Conservation (phyloP, 2,329 filamentous ascomycete species). For the Knufia fluminis region DNA sequence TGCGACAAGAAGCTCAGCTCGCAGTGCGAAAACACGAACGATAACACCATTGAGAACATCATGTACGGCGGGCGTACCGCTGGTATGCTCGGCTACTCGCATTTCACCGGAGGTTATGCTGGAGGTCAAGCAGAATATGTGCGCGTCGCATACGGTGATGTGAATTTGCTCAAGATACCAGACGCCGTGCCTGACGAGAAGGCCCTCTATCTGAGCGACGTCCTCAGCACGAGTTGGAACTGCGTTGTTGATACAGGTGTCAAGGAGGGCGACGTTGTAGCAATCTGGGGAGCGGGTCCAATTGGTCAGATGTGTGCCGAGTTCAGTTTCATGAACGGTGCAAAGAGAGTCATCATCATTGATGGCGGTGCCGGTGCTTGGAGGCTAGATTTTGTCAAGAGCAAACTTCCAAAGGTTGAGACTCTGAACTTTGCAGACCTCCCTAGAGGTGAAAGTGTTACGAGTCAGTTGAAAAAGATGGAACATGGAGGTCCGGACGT, state of each 20-base stretch:
- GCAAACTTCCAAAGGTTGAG: constrained; percentile 56
- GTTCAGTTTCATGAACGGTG: constrained; percentile 61
- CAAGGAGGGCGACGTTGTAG: constrained; percentile 66
- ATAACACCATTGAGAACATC: constrained; percentile 58
- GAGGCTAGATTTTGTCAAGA: constrained; percentile 59
- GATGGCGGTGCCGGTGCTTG: constrained; percentile 56
- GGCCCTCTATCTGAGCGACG: constrained; percentile 70
- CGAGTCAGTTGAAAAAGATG: constrained; percentile 63
- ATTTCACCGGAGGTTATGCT: constrained; percentile 75
- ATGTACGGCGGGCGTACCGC: constrained; percentile 74
- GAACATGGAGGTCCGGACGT: constrained; percentile 66
- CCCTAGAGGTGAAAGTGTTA: constrained; percentile 54
- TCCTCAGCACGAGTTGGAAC: constrained; percentile 70
- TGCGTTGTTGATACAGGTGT: constrained; percentile 75
- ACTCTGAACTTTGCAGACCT: constrained; percentile 61
- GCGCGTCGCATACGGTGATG: constrained; percentile 68
- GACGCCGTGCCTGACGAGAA: constrained; percentile 77
- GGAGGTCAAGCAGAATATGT: constrained; percentile 84
- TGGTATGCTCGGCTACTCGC: constrained; percentile 64
- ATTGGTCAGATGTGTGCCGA: constrained; percentile 71
- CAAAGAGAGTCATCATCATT: constrained; percentile 66
- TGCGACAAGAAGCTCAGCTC: constrained; percentile 65
- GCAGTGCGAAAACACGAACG: constrained; percentile 48
- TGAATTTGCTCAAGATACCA: constrained; percentile 72
- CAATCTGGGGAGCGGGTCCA: constrained; percentile 79